Base-by-base conservation (phyloP, 163 green algal species). In the Prototheca stagnorum region DNA sequence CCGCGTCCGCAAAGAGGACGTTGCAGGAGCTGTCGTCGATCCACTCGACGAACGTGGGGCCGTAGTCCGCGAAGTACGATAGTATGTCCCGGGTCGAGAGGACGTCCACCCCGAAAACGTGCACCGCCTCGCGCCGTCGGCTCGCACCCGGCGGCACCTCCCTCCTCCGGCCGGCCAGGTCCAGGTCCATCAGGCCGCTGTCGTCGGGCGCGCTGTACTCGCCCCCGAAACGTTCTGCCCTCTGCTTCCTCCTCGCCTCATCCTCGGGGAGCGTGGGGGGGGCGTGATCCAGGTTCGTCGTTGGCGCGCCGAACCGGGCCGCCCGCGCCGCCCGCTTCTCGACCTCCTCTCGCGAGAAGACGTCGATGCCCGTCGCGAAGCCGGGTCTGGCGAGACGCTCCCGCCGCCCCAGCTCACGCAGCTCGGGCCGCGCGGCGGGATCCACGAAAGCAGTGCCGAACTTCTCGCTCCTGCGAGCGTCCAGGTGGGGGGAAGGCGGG, bases 41-140 rank as follows among this genome's bases (percentile, higher is more conserved):
- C 82, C 82, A 92, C 57, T 93, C 82, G n/a, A 88, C 73, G 51
- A 73, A 81, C 2, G 44, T 74, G 15, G 82, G 79, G 4, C 61
- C 71, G 53, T 79, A 92, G 8, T 85, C 77, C 0, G 35, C 41
- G 23, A 92, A 89, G 59, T 85, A 86, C 0, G 8, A 12, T 50
- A 75, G 36, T 4, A 60, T 43, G 21, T 81, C 73, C 7, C 22
- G 35, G 1, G 68, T 89, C 53, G 60, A 82, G 72, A 94, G 68
- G n/a, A 86, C 48, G 67, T 93, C 82, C 8, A 92, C 73, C 27
- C 84, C 84, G 54, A 92, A 92, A 28, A 93, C 44, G 65, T 93
- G 78, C 16, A 93, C 53, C 1, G 76, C 74, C 8, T 81, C 68
- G 1, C 59, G 44, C 25, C 82, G 62, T 5, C 73, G 58, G 24